Conservation (phyloP, 176 grass and related monocot species). For the Cenchrus purpureus region DNA sequence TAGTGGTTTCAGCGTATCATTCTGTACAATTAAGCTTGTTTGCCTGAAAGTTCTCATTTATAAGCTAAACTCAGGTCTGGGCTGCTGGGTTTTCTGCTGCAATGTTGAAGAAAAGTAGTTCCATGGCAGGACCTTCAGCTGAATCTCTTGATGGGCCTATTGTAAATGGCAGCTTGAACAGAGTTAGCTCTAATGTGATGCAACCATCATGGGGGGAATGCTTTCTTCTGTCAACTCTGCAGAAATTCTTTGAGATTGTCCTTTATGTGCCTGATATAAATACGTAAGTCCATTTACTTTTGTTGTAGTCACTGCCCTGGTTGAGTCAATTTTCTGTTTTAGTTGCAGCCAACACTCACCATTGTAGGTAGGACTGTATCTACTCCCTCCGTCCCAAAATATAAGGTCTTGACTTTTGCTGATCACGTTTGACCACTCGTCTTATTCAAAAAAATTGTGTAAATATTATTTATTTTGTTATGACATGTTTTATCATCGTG, state of each 20-base stretch:
- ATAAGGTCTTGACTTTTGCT: no score
- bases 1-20: slow-evolving; percentile 14
- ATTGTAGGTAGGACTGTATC: no score
- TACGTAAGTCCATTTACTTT: slow-evolving; percentile 53
- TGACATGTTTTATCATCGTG: no score
- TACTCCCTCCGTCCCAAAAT: no score
- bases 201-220: slow-evolving; percentile 69
- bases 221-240: slow-evolving; percentile 65
- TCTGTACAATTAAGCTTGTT: slow-evolving; percentile 17
- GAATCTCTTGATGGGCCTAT: slow-evolving; percentile 48
- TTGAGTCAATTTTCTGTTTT: not conserved
- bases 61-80: slow-evolving; percentile 71
- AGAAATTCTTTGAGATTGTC: slow-evolving; percentile 71
- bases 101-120: slow-evolving; percentile 76
- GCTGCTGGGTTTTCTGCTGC: slow-evolving; percentile 97
- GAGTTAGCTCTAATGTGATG: slow-evolving; percentile 38
- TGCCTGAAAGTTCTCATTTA: slow-evolving; percentile 41
- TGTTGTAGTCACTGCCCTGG: not conserved
- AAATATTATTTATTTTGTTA: no score
- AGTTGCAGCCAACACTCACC: no score
- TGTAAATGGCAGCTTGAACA: slow-evolving; percentile 51
- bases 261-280: slow-evolving; percentile 78
- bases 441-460: no score
- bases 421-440: no score
- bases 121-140: slow-evolving; percentile 48